These are phyloP conservation scores for Persicaria tinctoria DNA, from an alignment of 148 eudicot species.

Conservation along the genomic window DNA sequence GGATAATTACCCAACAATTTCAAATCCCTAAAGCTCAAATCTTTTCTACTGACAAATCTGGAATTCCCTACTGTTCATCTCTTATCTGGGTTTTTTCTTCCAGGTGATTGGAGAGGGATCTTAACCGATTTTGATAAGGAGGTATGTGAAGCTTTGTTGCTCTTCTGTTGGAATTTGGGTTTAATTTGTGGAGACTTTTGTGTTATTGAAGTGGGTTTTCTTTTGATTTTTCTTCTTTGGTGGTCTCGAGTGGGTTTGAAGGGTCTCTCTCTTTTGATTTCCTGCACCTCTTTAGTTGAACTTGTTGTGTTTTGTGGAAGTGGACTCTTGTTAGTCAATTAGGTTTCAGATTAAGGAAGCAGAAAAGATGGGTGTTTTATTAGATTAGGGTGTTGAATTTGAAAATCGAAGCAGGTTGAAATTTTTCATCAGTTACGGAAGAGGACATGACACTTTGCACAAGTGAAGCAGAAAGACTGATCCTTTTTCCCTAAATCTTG, in stretches of 20 bases:
- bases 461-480: not conserved
- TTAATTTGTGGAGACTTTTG: not conserved
- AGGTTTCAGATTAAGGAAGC: constrained; percentile 5
- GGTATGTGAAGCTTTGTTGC: constrained; percentile 2
- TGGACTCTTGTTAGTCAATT: not conserved
- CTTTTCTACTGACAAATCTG: constrained; percentile 3
- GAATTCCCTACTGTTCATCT: not conserved
- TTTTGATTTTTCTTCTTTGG: not conserved
- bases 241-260: not conserved
- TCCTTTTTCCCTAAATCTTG: not conserved
- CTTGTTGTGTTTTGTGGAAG: not conserved
- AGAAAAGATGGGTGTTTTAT: not conserved
- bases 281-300: not conserved
- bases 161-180: not conserved
- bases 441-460: not conserved
- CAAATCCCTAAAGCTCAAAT: not conserved
- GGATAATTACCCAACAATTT: not conserved
- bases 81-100: not conserved
- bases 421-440: not conserved
- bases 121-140: not conserved
- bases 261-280: not conserved
- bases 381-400: not conserved
- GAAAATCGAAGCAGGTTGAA: not conserved
- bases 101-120: constrained; percentile 7
- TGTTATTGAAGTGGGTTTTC: not conserved